Evolutionary conservation across 139 green algal genomes (phyloP).

Genomic region (Diplosphaera chodatii): DNA sequence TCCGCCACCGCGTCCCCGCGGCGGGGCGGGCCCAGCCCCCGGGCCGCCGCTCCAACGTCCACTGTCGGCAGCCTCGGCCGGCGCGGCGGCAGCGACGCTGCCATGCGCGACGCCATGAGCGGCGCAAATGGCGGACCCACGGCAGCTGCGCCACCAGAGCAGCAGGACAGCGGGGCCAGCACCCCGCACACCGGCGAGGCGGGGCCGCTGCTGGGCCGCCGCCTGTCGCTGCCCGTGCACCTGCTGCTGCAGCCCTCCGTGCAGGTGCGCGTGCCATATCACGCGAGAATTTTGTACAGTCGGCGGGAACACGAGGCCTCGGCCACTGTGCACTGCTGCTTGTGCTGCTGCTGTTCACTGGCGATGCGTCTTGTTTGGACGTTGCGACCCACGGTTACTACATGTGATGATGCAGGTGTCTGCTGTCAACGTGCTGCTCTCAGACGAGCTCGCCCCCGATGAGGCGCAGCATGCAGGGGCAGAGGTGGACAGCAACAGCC

Average conservation of each 20-base stretch:
- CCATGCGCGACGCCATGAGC: too few species aligned
- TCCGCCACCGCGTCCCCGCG: not conserved
- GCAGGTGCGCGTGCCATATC: constrained; percentile 20
- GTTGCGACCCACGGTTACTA: too few species aligned
- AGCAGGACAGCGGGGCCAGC: not conserved
- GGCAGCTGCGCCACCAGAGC: not conserved
- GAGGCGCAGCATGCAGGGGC: not conserved
- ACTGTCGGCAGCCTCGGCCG: not conserved
- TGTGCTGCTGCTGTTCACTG: too few species aligned
- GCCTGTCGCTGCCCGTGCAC: constrained; percentile 8
- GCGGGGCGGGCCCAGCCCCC: too few species aligned
- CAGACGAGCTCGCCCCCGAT: too few species aligned
- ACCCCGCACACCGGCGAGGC: not conserved
- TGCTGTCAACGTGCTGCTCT: not conserved
- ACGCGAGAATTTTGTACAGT: too few species aligned
- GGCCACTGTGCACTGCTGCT: too few species aligned
- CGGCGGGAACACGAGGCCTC: too few species aligned
- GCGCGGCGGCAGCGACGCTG: not conserved
- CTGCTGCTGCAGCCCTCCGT: constrained; percentile 26
- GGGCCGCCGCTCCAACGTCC: too few species aligned
- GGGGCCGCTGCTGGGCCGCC: constrained; percentile 12
- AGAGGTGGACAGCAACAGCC: not conserved
- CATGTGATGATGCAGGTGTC: not conserved
- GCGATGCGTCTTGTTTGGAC: too few species aligned
- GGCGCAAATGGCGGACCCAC: too few species aligned